Conservation (phyloP, 768 basidiomycete species). For the Inosperma sp. region DNA sequence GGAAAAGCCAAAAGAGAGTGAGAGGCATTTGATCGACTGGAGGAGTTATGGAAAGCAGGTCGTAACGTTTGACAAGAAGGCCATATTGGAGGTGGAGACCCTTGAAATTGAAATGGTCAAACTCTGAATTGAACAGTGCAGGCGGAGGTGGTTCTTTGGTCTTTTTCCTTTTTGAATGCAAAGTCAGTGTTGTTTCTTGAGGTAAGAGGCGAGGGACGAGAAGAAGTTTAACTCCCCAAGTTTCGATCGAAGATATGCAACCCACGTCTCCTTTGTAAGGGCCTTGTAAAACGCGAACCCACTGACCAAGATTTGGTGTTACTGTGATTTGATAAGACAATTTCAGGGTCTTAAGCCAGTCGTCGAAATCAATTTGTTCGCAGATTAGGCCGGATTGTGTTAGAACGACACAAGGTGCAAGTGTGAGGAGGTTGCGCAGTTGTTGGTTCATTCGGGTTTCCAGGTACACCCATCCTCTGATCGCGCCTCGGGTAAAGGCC, state of each 20-base stretch:
- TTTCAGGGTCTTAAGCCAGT: not conserved
- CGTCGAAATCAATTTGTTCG: not conserved
- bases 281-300: conserved; percentile 10
- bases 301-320: not conserved
- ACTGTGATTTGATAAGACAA: not conserved
- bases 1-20: conserved; percentile 5
- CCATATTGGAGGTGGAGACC: too few relatives aligned
- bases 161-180: too few relatives aligned
- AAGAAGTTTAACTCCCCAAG: conserved; percentile 6
- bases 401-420: not conserved
- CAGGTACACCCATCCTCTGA: not conserved
- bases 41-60: too few relatives aligned
- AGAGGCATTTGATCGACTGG: too few relatives aligned
- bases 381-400: not conserved
- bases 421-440: not conserved
- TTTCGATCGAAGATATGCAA: not conserved
- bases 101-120: too few relatives aligned
- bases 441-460: not conserved
- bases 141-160: too few relatives aligned
- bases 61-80: too few relatives aligned
- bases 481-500: not conserved
- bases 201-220: conserved; percentile 10
- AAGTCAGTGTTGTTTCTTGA: too few relatives aligned
- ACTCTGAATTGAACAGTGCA: too few relatives aligned
- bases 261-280: conserved; percentile 15